Percentiles rank a stretch among this genome's conserved stretches.
phyloP scores from a whole-genome alignment of 1,139 yeast genomes.

The Lodderomyces jiufengensis region DNA sequence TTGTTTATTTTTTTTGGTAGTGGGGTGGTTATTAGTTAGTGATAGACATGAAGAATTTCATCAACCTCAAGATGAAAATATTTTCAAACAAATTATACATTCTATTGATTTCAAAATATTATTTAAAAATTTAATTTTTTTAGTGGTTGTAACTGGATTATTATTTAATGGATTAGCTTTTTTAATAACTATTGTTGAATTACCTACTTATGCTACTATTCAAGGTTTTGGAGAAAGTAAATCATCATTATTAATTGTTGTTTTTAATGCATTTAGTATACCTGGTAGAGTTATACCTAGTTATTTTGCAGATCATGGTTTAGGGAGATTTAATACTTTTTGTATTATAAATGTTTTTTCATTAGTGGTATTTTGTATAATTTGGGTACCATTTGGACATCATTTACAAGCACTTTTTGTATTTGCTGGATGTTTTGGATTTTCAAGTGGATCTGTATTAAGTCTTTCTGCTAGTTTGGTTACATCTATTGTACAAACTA shows the following conservation, averaged over 20 bases:
- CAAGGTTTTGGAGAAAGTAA: conserved; percentile 20
- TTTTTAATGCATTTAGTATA: conserved; percentile 27
- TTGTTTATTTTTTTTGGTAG: conserved; percentile 15
- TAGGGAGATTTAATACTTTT: conserved; percentile 30
- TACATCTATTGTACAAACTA: conserved; percentile 25
- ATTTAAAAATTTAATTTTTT: conserved; percentile 23
- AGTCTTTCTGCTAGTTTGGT: conserved; percentile 30
- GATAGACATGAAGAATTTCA: conserved; percentile 23
- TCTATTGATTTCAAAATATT: conserved; percentile 25
- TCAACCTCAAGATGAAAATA: conserved; percentile 8
- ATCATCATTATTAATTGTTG: conserved; percentile 25
- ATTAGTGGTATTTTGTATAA: conserved; percentile 20
- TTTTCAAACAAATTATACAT: conserved; percentile 17
- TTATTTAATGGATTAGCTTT: conserved; percentile 32
- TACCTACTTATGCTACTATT: conserved; percentile 29
- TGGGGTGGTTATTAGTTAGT: conserved; percentile 17
- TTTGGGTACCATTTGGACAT: conserved; percentile 30
- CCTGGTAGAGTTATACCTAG: conserved; percentile 30
- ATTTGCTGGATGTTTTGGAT: conserved; percentile 28
- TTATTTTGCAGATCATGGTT: conserved; percentile 24
- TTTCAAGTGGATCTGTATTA: conserved; percentile 29
- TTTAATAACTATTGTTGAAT: conserved; percentile 22
- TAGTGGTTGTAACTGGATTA: conserved; percentile 25
- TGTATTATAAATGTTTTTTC: conserved; percentile 20
- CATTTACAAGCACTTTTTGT: conserved; percentile 24